Evolutionary conservation across 345 rosid genomes (phyloP), one percentile per base, ranked within the genome.

Genomic region (Citrus hindsii): DNA sequence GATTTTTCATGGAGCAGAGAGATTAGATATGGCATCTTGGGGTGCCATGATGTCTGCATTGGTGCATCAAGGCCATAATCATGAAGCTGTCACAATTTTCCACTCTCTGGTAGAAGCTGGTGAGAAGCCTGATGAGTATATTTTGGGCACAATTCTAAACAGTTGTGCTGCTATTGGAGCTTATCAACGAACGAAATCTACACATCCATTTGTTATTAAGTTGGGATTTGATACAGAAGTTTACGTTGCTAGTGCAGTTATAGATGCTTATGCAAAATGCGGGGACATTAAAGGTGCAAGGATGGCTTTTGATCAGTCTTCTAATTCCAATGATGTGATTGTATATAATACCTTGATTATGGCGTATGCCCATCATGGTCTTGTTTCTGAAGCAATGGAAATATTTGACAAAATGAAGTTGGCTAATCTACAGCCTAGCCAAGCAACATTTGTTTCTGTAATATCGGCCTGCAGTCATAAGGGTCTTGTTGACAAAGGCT

Each of bases 251-350:
- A 84, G 87, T 82, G 83, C 87, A 69, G 66, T 81, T 32, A 77
- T 86, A 62, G 87, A 86, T 81, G 89, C 89, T 59, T 84, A 86
- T 80, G 81, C 87, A 70, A 84, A 86, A 75, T 82, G 86, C 7
- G 86, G 89, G 33, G 84, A 84, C 73, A 81, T 86, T 33, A 30
- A 67, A 51, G 69, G 78, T 67, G 86, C 89, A 62, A 67, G 76
- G 55, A 69, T 77, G 68, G 83, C 79, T 67, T 86, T 86, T 33
- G 69, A 81, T 56, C 82, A 76, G 38, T 82, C 83, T 51, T 74
- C 18, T 66, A 58, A 75, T 32, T 64, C 40, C 32, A 70, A 40
- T 62, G 89, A 86, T 51, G 82, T 80, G 74, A 65, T 86, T 56
- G 48, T 84, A n/a, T 74, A 67, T 66, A 86, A 84, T 77, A 68